Percentiles rank a stretch among this genome's conserved stretches.
These are phyloP conservation scores for Phlyctochytrium planicorne DNA, from an alignment of 192 early-diverging fungal genomes.

Conservation along the genomic window DNA sequence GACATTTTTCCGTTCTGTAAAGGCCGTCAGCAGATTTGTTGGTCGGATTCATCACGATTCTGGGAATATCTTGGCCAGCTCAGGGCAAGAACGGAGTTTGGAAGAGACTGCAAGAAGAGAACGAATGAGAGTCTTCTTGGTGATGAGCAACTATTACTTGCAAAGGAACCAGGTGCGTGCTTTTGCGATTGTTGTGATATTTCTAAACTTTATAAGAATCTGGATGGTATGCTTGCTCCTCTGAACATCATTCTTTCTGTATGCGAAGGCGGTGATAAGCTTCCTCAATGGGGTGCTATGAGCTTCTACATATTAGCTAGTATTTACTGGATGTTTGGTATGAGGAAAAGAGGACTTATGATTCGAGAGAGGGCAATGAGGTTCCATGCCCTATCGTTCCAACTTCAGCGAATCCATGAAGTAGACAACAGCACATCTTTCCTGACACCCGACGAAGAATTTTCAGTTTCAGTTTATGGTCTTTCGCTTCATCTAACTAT, in stretches of 20 bases:
- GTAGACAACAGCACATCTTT: not conserved
- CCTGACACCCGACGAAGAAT: not conserved
- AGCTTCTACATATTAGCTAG: not conserved
- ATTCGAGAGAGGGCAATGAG: not conserved
- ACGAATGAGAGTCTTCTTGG: not conserved
- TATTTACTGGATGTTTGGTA: not conserved
- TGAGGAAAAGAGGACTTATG: not conserved
- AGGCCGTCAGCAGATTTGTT: not conserved
- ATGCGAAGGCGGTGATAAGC: not conserved
- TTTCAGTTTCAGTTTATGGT: not conserved
- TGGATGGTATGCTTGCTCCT: not conserved
- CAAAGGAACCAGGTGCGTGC: not conserved
- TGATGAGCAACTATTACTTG: not conserved
- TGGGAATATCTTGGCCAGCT: too few species aligned
- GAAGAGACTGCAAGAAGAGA: too few species aligned
- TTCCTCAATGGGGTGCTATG: not conserved
- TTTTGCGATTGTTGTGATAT: not conserved
- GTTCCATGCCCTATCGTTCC: too few species aligned
- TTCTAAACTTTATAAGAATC: not conserved
- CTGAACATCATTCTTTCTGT: not conserved
- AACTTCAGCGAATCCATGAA: too few species aligned
- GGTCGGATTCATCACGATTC: too few species aligned
- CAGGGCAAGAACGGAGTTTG: too few species aligned
- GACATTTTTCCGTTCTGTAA: not conserved
- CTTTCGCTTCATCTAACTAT: not conserved